Evolutionary conservation across 345 rosid genomes (phyloP), one percentile per base, ranked within the genome.

Genomic region (Arabidopsis arenosa): DNA sequence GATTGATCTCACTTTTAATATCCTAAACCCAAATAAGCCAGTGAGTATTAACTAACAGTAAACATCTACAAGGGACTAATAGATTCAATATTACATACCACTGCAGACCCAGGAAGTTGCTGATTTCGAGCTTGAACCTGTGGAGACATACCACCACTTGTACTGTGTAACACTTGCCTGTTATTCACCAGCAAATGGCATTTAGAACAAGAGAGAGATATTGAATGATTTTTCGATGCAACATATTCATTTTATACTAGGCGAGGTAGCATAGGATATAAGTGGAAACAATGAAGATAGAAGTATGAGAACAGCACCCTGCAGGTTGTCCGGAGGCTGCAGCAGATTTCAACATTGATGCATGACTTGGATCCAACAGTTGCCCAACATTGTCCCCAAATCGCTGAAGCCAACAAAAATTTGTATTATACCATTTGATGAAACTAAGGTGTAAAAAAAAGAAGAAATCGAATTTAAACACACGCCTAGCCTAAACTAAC

Each of bases 111-210:
- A 1, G 96, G 82, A 63, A 92, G 81, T 79, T 89, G 99, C 83
- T 89, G 98, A 84, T 80, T 87, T 71, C 97, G 85, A 71, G 89
- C 62, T 83, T 90, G 98, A 76, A 95, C 89, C 80, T 95, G 98
- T 44, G 96, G 89, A 70, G 97, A 87, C 92, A 90, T 90, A 73
- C 84, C 93, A 70, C 93, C 96, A 60, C 90, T 82, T 32, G 89
- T 63, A 66, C 93, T 89, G 83, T 92, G 99, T 83, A 95, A 82
- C 61, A 89, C 96, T 88, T 95, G 99, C 91, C 99, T 92, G 83
- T 83, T 79, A 80, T 75, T 78, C 70, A 67, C 48, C 47, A 67
- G 18, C 10, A 66, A 59, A 58, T 71, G 40, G 9, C 41, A 68
- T 72, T 72, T 49, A 60, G 39, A 30, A 72, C 17, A 65, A 56